phyloP scores from a whole-genome alignment of 2,329 filamentous ascomycete genomes.

The Amylocarpus encephaloides region DNA sequence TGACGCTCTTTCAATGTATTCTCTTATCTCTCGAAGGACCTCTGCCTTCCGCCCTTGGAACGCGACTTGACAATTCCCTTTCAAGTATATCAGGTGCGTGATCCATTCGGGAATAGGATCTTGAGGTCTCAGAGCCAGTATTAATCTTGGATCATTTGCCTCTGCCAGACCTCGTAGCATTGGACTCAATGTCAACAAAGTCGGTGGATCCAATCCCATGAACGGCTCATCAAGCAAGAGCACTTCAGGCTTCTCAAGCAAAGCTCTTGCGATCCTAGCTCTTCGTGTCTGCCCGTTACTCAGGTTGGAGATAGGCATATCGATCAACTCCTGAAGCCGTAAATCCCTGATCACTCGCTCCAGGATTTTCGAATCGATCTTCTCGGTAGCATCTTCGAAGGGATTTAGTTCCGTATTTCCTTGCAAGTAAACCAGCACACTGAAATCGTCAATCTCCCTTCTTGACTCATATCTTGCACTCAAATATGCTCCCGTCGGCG shows the following conservation, averaged over 20 bases:
- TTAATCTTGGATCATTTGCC: constrained; percentile 60
- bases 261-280: constrained; percentile 79
- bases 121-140: constrained; percentile 76
- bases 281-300: constrained; percentile 90
- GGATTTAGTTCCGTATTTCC: constrained; percentile 82
- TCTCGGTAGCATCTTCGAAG: constrained; percentile 44
- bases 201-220: constrained; percentile 89
- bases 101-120: constrained; percentile 88
- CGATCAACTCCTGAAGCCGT: constrained; percentile 59
- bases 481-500: constrained; percentile 69
- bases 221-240: constrained; percentile 89
- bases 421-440: constrained; percentile 70
- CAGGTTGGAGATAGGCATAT: constrained; percentile 80
- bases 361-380: constrained; percentile 46
- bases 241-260: constrained; percentile 73
- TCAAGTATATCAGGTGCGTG: constrained; percentile 71
- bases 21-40: constrained; percentile 40
- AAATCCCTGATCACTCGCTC: constrained; percentile 63
- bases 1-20: constrained; percentile 37
- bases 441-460: constrained; percentile 82
- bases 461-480: constrained; percentile 86
- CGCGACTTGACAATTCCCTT: constrained; percentile 58
- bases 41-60: constrained; percentile 58
- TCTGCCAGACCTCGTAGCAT: constrained; percentile 64
- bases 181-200: constrained; percentile 62